Evolutionary conservation across 768 basidiomycete species (phyloP).

Genomic region (Calocybe indica): DNA sequence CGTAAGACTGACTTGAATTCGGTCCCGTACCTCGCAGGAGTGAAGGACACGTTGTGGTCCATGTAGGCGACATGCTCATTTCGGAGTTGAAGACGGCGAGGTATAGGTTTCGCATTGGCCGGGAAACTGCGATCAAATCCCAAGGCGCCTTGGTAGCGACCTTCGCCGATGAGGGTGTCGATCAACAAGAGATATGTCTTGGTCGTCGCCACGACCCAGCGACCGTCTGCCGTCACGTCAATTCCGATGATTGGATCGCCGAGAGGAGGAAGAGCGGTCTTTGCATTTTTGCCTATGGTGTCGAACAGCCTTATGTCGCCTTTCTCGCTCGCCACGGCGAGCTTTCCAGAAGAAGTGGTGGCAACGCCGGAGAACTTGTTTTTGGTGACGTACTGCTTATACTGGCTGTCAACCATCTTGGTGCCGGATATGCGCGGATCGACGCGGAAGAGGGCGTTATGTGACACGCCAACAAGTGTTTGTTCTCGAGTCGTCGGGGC

Average conservation of each 20-base stretch:
- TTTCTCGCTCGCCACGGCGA: conserved; percentile 94
- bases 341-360: conserved; percentile 79
- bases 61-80: conserved; percentile 94
- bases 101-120: conserved; percentile 87
- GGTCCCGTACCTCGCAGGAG: conserved; percentile 75
- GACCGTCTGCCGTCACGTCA: conserved; percentile 90
- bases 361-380: conserved; percentile 91
- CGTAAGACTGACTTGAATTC: not conserved
- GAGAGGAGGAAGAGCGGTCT: conserved; percentile 92
- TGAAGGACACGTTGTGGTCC: conserved; percentile 81
- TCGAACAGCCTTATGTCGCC: conserved; percentile 96
- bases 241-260: conserved; percentile 95
- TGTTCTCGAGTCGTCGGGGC: conserved; percentile 90
- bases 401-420: conserved; percentile 92
- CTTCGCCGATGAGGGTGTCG: conserved; percentile 92
- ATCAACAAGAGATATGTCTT: conserved; percentile 91
- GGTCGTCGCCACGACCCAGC: conserved; percentile 94
- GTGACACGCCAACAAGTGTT: conserved; percentile 88
- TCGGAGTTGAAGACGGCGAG: conserved; percentile 80
- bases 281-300: conserved; percentile 95
- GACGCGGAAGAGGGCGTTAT: conserved; percentile 95
- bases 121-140: conserved; percentile 97
- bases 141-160: conserved; percentile 71
- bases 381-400: conserved; percentile 94
- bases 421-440: conserved; percentile 90